Conservation (phyloP, 768 basidiomycete species). For the Suillus fuscotomentosus region DNA sequence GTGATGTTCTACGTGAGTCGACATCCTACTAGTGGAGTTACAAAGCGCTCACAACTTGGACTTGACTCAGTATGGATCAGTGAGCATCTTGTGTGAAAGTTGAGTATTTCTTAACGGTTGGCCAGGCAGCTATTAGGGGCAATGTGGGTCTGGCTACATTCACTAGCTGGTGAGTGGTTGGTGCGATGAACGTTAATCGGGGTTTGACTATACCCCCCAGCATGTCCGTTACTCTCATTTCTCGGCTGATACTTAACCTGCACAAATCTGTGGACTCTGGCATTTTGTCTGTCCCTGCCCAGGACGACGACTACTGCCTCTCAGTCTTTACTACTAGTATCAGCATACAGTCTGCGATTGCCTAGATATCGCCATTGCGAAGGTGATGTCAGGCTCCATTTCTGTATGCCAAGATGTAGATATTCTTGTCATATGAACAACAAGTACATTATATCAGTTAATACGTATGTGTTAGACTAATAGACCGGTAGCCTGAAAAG, state of each 20-base stretch:
- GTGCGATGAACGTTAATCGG: not conserved
- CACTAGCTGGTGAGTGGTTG: conserved; percentile 41
- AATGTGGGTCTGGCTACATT: conserved; percentile 43
- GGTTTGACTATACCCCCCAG: conserved; percentile 19
- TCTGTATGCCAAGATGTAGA: not conserved
- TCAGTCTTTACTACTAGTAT: not conserved
- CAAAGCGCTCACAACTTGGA: not conserved
- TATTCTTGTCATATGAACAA: not conserved
- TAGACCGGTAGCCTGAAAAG: not conserved
- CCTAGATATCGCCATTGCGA: not conserved
- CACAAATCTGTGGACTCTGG: conserved; percentile 36
- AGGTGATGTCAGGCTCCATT: not conserved
- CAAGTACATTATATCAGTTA: not conserved
- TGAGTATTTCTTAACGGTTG: not conserved
- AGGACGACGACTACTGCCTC: not conserved
- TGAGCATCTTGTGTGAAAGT: not conserved
- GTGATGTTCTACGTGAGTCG: conserved; percentile 36
- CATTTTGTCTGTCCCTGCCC: conserved; percentile 1
- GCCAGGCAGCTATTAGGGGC: conserved; percentile 32
- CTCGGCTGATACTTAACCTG: conserved; percentile 56
- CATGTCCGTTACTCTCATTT: conserved; percentile 52
- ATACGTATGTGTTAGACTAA: not conserved
- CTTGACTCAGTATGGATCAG: not conserved
- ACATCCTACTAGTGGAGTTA: not conserved
- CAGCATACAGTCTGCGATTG: not conserved